These are phyloP conservation scores for Phaeoacremonium minimum DNA, from an alignment of 2,329 filamentous ascomycete genomes.

Conservation along the genomic window DNA sequence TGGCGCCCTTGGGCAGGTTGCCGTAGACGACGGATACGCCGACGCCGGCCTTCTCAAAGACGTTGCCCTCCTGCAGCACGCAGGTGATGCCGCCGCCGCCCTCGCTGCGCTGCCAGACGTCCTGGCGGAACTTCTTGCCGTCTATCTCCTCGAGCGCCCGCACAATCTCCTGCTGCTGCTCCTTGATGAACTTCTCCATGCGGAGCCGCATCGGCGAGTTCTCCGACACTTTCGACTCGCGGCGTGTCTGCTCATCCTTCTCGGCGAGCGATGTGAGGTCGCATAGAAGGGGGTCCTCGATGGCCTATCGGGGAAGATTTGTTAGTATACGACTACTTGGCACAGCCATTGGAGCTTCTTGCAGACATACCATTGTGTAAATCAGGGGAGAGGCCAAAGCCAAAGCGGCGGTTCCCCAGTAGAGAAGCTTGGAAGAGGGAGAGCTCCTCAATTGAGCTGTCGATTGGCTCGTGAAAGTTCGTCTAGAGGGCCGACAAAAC, in stretches of 20 bases:
- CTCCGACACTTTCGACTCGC: conserved; percentile 68
- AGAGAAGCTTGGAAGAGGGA: conserved; percentile 21
- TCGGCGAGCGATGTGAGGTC: conserved; percentile 75
- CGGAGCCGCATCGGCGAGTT: conserved; percentile 92
- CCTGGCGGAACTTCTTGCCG: conserved; percentile 73
- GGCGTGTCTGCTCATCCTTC: conserved; percentile 76
- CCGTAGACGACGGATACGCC: conserved; percentile 96
- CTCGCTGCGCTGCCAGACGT: conserved; percentile 82
- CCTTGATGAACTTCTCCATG: conserved; percentile 95
- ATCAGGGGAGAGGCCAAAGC: conserved; percentile 47
- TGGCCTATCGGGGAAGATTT: conserved; percentile 33
- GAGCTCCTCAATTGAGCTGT: conserved; percentile 14
- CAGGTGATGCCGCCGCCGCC: conserved; percentile 93
- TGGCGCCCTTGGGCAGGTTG: conserved; percentile 78
- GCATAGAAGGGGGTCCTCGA: conserved; percentile 37
- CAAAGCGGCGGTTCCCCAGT: conserved; percentile 36
- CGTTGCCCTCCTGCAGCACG: conserved; percentile 91
- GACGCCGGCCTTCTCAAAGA: conserved; percentile 96
- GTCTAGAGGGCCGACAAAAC: conserved; percentile 5
- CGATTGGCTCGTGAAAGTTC: conserved; percentile 11
- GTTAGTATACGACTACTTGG: conserved; percentile 12
- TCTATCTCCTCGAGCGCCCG: conserved; percentile 78
- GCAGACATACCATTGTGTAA: conserved; percentile 53
- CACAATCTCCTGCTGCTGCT: conserved; percentile 87
- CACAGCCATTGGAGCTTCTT: too few species aligned